These are phyloP conservation scores for Chlorella sp. DNA, from an alignment of 139 green algal species.

Conservation along the genomic window DNA sequence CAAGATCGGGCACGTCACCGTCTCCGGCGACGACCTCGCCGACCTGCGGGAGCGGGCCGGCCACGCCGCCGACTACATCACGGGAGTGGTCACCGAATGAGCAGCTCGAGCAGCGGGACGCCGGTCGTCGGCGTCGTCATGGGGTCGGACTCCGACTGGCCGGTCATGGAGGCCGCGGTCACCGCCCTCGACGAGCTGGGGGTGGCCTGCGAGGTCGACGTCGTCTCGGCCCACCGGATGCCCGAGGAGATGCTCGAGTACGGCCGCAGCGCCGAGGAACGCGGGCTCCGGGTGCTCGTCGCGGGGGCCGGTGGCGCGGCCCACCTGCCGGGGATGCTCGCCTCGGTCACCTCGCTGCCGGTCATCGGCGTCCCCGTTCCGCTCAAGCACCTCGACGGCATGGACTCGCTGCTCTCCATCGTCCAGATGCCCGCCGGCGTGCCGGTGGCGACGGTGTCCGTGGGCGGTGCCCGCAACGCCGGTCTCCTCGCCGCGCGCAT, in stretches of 20 bases:
- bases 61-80: too few relatives aligned
- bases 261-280: constrained; percentile 55
- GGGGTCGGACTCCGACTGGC: constrained; percentile 92
- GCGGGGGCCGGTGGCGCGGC: constrained; percentile 69
- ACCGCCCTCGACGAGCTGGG: constrained; percentile 75
- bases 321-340: too few relatives aligned
- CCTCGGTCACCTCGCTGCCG: constrained; percentile 71
- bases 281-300: constrained; percentile 86
- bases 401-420: constrained; percentile 93
- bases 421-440: background rate
- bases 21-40: too few relatives aligned
- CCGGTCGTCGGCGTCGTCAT: constrained; percentile 96
- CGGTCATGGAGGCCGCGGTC: constrained; percentile 84
- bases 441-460: constrained; percentile 88
- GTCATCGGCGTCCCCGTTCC: constrained; percentile 93
- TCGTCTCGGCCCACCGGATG: constrained; percentile 95
- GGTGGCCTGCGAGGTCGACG: constrained; percentile 69
- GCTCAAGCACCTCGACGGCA: constrained; percentile 77
- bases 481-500: constrained; percentile 90
- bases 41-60: too few relatives aligned
- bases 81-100: too few relatives aligned
- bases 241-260: constrained; percentile 93
- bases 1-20: too few relatives aligned
- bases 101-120: too few relatives aligned
- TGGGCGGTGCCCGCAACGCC: constrained; percentile 94